Base-by-base conservation (phyloP, 2,329 filamentous ascomycete species). In the Diaporthe helianthi region DNA sequence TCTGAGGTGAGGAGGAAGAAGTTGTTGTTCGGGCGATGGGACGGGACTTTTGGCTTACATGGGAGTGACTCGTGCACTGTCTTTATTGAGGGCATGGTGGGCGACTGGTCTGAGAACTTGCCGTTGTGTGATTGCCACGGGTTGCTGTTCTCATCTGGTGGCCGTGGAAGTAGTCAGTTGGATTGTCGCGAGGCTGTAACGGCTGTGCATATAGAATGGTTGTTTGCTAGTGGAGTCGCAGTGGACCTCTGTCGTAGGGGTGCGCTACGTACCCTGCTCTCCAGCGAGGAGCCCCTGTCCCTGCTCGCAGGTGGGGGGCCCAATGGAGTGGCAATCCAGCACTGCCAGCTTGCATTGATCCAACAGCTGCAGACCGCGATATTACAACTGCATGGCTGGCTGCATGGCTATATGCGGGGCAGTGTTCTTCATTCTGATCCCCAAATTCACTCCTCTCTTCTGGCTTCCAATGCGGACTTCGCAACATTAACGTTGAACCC, bases 1-100 rank as follows among this genome's bases (percentile, higher is more conserved):
- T 60, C 51, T 46, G n/a, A 22, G 26, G 64, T 15, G 17, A 33
- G 69, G 22, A 52, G 44, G 36, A 38, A 15, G 36, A 5, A 15
- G 3, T 17, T 15, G 44, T 49, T 22, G 24, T 31, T 33, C 64
- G 38, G 19, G 68, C 73, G 72, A 38, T 66, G 71, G n/a, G 64
- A 60, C 33, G 51, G 65, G 69, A 17, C 4, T 13, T 52, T 51
- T 51, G 61, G 71, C 87, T 73, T 87, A 94, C 92, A 95, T 60
- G 93, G 92, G 26, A 97, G 89, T 26, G 92, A 93, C 78, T 96
- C 92, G 81, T 94, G 91, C 71, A 90, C 86, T 78, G 88, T 87
- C 72, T 87, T 87, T 72, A 90, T 89, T 70, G 91, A 84, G 72
- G 91, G 86, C 90, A 93, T 92, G 72, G 77, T 82, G 73, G 71